Conservation (phyloP, 176 grass and related monocot genomes). For the Bromus sterilis region DNA sequence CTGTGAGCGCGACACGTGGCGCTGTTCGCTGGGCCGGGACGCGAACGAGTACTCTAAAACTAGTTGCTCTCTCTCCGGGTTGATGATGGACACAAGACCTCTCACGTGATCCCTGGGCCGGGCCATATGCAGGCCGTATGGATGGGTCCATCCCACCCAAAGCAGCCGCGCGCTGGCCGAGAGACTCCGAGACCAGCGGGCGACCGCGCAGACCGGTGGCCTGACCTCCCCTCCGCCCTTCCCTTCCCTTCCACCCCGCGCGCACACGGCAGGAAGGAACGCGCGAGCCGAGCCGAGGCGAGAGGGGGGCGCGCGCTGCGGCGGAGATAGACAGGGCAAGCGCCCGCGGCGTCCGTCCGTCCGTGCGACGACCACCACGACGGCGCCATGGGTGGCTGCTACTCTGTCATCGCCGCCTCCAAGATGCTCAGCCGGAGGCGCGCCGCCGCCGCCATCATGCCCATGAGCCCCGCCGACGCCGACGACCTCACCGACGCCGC, state of each 20-base stretch:
- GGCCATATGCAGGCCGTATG: too few relatives aligned
- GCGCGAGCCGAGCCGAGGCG: not conserved
- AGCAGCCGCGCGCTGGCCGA: not conserved
- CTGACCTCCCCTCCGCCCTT: not conserved
- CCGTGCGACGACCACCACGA: too few relatives aligned
- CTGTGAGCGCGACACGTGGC: too few relatives aligned
- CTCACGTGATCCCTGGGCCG: too few relatives aligned
- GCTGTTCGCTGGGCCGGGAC: too few relatives aligned
- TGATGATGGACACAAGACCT: too few relatives aligned
- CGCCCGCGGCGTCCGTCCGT: constrained; percentile 6
- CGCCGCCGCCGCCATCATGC: constrained; percentile 24
- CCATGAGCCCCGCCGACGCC: not conserved
- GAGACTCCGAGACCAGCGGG: constrained; percentile 25
- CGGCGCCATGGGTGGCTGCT: constrained; percentile 49
- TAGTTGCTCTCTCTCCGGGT: too few relatives aligned
- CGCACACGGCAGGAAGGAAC: not conserved
- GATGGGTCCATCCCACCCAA: too few relatives aligned
- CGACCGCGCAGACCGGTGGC: not conserved
- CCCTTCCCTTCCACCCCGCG: not conserved
- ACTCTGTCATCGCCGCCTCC: constrained; percentile 35
- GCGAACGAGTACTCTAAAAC: too few relatives aligned
- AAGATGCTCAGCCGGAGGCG: not conserved
- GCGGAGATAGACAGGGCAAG: constrained; percentile 8
- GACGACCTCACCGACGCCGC: not conserved
- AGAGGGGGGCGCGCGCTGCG: not conserved